Evolutionary conservation across 2,329 filamentous ascomycete species (phyloP).

Genomic region (Cladosporium sp.): DNA sequence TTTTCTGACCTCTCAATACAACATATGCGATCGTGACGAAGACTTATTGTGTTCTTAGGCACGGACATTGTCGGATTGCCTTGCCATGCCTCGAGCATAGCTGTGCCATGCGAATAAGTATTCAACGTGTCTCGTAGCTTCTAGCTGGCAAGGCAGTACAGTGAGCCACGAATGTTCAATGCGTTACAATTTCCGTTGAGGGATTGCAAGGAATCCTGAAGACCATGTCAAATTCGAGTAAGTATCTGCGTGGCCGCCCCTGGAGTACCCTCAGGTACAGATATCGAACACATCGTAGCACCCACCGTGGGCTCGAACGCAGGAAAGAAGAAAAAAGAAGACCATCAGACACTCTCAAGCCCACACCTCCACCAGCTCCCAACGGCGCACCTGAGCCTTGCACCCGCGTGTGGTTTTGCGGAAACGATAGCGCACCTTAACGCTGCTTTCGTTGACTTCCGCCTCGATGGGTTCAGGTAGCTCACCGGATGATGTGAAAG

Average conservation of each 20-base stretch:
- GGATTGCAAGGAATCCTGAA: not conserved
- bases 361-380: not conserved
- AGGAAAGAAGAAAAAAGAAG: not conserved
- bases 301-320: not conserved
- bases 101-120: too few species aligned
- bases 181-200: not conserved
- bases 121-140: too few species aligned
- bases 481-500: not conserved
- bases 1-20: not conserved
- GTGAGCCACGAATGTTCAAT: not conserved
- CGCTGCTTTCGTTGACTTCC: not conserved
- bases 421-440: not conserved
- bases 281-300: not conserved
- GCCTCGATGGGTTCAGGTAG: not conserved
- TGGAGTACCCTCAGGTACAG: not conserved
- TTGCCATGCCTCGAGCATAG: too few species aligned
- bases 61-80: too few species aligned
- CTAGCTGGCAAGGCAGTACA: too few species aligned
- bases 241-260: not conserved
- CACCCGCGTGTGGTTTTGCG: not conserved
- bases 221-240: not conserved
- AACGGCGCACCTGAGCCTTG: not conserved
- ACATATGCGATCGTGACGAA: too few species aligned
- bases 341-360: not conserved
- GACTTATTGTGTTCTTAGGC: too few species aligned